Evolutionary conservation across 345 rosid species (phyloP), one percentile per base, ranked within the genome.

Genomic region (Gossypium bickii): DNA sequence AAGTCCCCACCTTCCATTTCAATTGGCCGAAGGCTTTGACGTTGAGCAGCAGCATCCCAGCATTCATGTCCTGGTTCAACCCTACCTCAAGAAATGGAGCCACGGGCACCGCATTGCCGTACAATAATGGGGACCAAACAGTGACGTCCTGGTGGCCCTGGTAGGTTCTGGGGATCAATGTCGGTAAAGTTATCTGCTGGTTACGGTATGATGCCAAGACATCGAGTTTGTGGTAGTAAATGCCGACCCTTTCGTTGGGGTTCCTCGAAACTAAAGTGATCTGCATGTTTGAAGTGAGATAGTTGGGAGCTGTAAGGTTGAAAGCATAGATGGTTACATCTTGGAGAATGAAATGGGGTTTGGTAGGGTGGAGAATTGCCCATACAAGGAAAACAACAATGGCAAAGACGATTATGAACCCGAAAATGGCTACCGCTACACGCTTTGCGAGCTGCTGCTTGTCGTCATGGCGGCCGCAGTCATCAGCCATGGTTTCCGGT

Each of bases 1-100:
- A 90, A 6, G 97, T 78, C 2, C 98, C 98, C 7, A 92, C 93
- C 67, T 86, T 92, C 93, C 92, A 94, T 76, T 75, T 88, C 48
- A 90, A 67, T 25, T 57, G 74, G 22, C 97, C 97, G 0, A 84
- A 82, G 27, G 88, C 76, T 82, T 85, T 90, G 49, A 94, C 61
- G 34, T 85, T 78, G 18, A 92, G 20, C 52, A 94, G 77, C 58
- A 92, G 77, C 73, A 74, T 71, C 44, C 94, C 98, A 2, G 90
- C 83, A 51, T 55, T 78, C 64, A 79, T 67, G 76, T 94, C 98
- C 80, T 90, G 84, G 13, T 49, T 20, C 79, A 94, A 29, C 9
- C 88, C 76, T 0, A 67, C 71, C 16, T 79, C 78, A 16, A 87
- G 67, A 72, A 51, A 78, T 0, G 91, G 87, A 0, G 89, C 73